Percentiles rank a stretch among this genome's conserved stretches.
Conservation (phyloP, 139 green algal species). For the Tetradesmus obliquus region DNA sequence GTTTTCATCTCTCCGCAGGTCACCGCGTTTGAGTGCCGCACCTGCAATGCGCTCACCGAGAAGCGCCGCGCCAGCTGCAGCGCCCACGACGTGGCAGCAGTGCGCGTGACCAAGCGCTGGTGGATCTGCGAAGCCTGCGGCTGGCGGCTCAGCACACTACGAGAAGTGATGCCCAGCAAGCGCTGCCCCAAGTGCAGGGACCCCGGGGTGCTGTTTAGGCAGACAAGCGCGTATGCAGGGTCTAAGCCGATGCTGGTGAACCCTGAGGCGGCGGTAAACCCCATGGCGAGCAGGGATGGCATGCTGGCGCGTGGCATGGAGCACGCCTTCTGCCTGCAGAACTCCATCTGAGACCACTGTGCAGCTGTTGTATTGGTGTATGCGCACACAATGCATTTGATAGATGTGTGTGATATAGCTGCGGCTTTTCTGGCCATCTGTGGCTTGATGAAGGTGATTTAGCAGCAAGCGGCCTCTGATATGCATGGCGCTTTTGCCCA, state of each 20-base stretch:
- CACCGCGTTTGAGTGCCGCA: slow-evolving; percentile 40
- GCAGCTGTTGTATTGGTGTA: too few relatives aligned
- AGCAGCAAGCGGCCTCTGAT: too few relatives aligned
- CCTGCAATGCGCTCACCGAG: slow-evolving; percentile 27
- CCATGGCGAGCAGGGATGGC: slow-evolving; percentile 10
- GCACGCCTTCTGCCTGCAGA: not conserved
- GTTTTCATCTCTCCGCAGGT: too few relatives aligned
- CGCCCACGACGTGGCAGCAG: slow-evolving; percentile 9
- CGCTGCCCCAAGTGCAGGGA: slow-evolving; percentile 45
- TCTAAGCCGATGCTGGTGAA: not conserved
- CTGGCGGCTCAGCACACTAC: slow-evolving; percentile 30
- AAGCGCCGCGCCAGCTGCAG: slow-evolving; percentile 27
- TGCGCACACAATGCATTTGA: too few relatives aligned
- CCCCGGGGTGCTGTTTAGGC: slow-evolving; percentile 1
- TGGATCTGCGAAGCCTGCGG: slow-evolving; percentile 29
- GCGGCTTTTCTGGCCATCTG: too few relatives aligned
- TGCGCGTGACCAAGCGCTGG: slow-evolving; percentile 41
- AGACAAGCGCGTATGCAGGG: slow-evolving; percentile 1
- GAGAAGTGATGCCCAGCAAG: slow-evolving; percentile 11
- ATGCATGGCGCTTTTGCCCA: too few relatives aligned
- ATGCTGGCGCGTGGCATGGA: slow-evolving; percentile 34
- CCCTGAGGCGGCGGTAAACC: not conserved
- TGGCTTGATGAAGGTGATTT: too few relatives aligned
- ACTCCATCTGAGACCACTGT: not conserved
- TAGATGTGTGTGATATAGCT: too few relatives aligned